A percentile compares a stretch with the other conserved stretches of the same genome.
These are phyloP conservation scores for Quercus mongolica DNA, from an alignment of 306 rosid genomes.

Conservation along the genomic window DNA sequence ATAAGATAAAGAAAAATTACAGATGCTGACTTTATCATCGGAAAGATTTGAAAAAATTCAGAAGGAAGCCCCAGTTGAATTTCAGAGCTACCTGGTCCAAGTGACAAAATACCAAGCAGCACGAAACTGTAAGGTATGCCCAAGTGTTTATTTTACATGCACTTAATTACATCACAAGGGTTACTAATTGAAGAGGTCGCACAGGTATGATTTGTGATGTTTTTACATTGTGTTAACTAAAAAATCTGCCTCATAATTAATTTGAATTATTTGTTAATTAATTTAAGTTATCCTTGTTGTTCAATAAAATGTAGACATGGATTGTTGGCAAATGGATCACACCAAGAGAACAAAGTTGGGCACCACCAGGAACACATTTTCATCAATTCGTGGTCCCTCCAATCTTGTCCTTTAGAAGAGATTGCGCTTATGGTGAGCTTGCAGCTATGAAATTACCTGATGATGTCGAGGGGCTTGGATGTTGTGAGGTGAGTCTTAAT, in stretches of 20 bases:
- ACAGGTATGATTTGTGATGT: too few species aligned
- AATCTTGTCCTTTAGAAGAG: constrained; percentile 72
- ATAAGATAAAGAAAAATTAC: constrained; percentile 15
- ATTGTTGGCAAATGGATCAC: constrained; percentile 98
- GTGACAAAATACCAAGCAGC: constrained; percentile 96
- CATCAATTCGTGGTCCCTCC: constrained; percentile 99
- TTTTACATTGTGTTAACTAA: too few species aligned
- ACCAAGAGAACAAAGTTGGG: constrained; percentile 85
- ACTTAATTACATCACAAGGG: too few species aligned
- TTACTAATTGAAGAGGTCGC: too few species aligned
- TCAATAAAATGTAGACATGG: constrained; percentile 57
- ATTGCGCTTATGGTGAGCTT: constrained; percentile 91
- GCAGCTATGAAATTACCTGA: constrained; percentile 94
- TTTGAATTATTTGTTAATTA: neutral
- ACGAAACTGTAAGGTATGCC: constrained; percentile 71
- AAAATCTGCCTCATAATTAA: too few species aligned
- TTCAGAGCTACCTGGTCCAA: constrained; percentile 78
- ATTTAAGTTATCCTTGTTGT: neutral
- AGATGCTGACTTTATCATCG: constrained; percentile 86
- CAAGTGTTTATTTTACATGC: too few species aligned
- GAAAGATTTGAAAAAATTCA: constrained; percentile 85
- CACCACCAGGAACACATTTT: constrained; percentile 86
- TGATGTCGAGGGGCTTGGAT: constrained; percentile 78
- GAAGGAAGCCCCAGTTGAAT: constrained; percentile 84
- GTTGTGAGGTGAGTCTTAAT: constrained; percentile 62